Evolutionary conservation across 345 rosid genomes (phyloP), one percentile per base, ranked within the genome.

Genomic region (Rhizophora apiculata): DNA sequence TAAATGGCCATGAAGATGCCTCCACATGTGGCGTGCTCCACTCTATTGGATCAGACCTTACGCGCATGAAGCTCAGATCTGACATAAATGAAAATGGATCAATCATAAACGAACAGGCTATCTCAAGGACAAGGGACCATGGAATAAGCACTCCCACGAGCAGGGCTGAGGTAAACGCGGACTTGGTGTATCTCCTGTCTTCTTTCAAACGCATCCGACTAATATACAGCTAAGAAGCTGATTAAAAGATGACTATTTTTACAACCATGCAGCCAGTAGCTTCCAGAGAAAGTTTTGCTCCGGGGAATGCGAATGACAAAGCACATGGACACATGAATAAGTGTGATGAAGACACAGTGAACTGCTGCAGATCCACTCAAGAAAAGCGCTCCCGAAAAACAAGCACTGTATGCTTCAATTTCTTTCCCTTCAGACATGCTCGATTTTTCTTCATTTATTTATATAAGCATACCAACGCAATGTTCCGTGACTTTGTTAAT

Each of bases 11-110:
- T n/a, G 78, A 70, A 46, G 90, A 96, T 78, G 76, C 71, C 80
- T 92, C 98, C 7, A 96, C 98, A 5, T 90, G 90, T 51, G 99
- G 98, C 31, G 86, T 48, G 39, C 86, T 96, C 71, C 98, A 86
- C 74, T 96, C 98, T 2, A 74, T 96, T 54, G 99, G 99, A 58
- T 96, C 99, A 32, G 98, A 92, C 75, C 81, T 90, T 54, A 96
- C 99, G 37, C 98, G 99, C 78, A 95, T 79, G 69, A 90, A 68
- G 83, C 82, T 83, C 52, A 71, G 79, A 79, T 88, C 96, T n/a
- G 85, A 80, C 61, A 68, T 74, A 37, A 82, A 81, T 68, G 87
- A 76, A 74, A 83, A 84, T 60, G 80, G 76, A 65, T 87, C 96
- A 0, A 64, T 77, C 54, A 74, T 82, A 72, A 90, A 88, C 64